Base-by-base conservation (phyloP, 768 basidiomycete genomes). In the Ramaria sp. region DNA sequence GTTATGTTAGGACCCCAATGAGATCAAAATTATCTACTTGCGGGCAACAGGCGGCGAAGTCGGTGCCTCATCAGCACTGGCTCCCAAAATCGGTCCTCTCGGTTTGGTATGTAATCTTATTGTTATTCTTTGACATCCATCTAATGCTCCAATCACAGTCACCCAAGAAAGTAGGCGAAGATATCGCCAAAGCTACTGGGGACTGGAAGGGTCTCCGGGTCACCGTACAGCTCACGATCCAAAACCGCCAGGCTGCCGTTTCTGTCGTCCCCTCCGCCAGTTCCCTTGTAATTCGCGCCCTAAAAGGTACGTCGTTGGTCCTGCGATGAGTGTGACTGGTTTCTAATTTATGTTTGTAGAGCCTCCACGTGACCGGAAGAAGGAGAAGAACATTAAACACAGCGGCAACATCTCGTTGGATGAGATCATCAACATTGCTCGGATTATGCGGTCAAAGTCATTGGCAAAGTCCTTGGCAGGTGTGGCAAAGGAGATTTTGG, bases 321-420 rank as follows among this genome's bases (percentile, higher is more conserved):
- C 45, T 25, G 8, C 20, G 22, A 8, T 15, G n/a, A 42, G 39
- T 50, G 8, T 15, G n/a, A 45, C 42, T 52, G 27, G 25, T 22
- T 27, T 10, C 56, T 50, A 41, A 41, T 44, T 60, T 42, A 18
- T 53, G 28, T 30, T 16, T 64, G 3, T 68, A 95, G 95, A 98
- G 78, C 93, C 96, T 60, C 92, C 93, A 62, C 91, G 96, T 65
- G 96, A 99, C 75, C 86, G 96, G 61, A 99, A 99, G 74, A 99
- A 99, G 83, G 95, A 99, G 81, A 99, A 99, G 80, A 99, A 98
- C 80, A 96, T 99, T 77, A 97, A 97, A 73, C 96, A 98, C 79
- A 72, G 73, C 59, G 96, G 96, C 57, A 98, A 97, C 76, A 78
- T 99, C 61, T 66, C 92, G 55, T 77, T 97, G 55, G 92, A 95